Base-by-base conservation (phyloP, 371 early-diverging fungal species). In the Rhizomucor pusillus region DNA sequence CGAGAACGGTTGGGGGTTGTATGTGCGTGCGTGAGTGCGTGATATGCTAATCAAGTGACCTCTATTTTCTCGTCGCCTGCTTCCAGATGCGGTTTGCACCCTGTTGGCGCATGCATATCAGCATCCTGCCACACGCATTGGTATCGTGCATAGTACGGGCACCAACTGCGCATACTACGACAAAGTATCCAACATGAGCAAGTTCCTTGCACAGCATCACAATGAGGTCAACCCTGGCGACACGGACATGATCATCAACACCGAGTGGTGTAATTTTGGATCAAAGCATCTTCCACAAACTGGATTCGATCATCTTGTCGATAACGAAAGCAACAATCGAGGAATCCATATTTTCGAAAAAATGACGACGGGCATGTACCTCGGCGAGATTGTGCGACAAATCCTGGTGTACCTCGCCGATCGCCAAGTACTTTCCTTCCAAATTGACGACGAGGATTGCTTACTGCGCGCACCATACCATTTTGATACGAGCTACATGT, bases 121-220 rank as follows among this genome's bases (percentile, higher is more conserved):
- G 50, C 81, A 88, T 56, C 92, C 92, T n/a, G 83, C 87, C 40
- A 94, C 94, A 37, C 83, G 86, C 63, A 78, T 95, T 51, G 93
- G 94, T 37, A 89, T 94, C 43, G 92, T 98, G 61, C 85, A 94
- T 40, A 94, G 94, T 56, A 93, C 95, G 2, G 98, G 98, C 37
- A 92, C 95, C 43, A 98, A 98, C 62, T 93, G 94, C 44, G 92
- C 95, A 25, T 98, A 95, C 71, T 77, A 77, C 34, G 77, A 77
- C 40, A 62, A 64, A 35, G 54, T 72, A 12, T 41, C 67, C 39
- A 73, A 73, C 52, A 71, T 73, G 50, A 49, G 50, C 25, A 63
- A 60, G 13, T 62, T 68, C 22, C 53, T 60, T 23, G 56, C 57
- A 20, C 63, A 59, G 13, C 56, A 59, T 18, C 48, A 46, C 3